These are phyloP conservation scores for Sinapis alba DNA, from an alignment of 441 rosid species.

Conservation along the genomic window DNA sequence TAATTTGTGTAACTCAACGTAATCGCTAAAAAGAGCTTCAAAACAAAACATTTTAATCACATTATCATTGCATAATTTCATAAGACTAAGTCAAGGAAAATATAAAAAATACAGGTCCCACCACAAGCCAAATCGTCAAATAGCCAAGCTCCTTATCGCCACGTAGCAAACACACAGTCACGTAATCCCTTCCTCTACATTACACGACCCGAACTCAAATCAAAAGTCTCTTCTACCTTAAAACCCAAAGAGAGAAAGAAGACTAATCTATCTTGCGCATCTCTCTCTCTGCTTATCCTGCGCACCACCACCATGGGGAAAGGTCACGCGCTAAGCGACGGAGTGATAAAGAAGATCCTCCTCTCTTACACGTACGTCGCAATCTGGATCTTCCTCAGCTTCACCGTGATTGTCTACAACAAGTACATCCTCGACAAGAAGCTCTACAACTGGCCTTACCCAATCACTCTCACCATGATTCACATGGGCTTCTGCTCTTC, in stretches of 20 bases:
- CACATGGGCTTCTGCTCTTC: slow-evolving; percentile 90
- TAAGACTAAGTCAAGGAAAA: not conserved
- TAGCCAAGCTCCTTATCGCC: slow-evolving; percentile 16
- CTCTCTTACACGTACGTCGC: slow-evolving; percentile 87
- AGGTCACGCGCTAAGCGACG: slow-evolving; percentile 71
- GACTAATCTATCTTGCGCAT: not conserved
- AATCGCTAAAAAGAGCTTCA: not conserved
- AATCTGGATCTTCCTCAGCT: slow-evolving; percentile 93
- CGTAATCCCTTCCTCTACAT: slow-evolving; percentile 32
- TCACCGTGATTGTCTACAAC: slow-evolving; percentile 95
- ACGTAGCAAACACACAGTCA: slow-evolving; percentile 24
- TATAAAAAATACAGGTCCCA: slow-evolving; percentile 1
- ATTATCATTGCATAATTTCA: not conserved
- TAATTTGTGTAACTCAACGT: slow-evolving; percentile 12
- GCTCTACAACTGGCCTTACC: slow-evolving; percentile 95
- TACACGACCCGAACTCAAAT: slow-evolving; percentile 9
- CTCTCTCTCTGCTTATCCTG: slow-evolving; percentile 19
- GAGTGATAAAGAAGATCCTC: slow-evolving; percentile 77
- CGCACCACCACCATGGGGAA: slow-evolving; percentile 56
- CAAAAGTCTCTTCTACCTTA: not conserved
- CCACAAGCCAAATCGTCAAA: slow-evolving; percentile 27
- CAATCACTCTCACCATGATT: slow-evolving; percentile 90
- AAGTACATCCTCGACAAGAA: slow-evolving; percentile 94
- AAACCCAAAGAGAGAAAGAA: not conserved
- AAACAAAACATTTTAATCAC: not conserved